A percentile compares a stretch with the other conserved stretches of the same genome.
phyloP scores from a whole-genome alignment of 352 stramenopile genomes.

The Phytophthora lateralis region DNA sequence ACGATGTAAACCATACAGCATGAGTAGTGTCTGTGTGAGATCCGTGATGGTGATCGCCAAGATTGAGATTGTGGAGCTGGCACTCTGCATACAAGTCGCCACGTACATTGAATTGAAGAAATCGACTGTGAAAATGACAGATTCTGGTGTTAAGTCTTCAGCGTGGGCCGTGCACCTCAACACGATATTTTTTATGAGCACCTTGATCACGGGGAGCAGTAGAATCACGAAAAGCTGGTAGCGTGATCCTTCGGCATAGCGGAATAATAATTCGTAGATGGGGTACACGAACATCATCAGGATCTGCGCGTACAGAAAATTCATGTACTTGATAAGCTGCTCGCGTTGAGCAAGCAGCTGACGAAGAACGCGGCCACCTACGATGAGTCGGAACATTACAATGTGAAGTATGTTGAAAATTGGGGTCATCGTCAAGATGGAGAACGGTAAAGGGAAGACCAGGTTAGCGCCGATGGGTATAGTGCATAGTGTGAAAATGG shows the following conservation, averaged over 20 bases:
- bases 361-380: constrained; percentile 6
- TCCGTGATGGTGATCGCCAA: constrained; percentile 17
- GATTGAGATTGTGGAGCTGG: constrained; percentile 13
- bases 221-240: constrained; percentile 27
- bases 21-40: constrained; percentile 15
- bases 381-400: constrained; percentile 15
- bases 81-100: constrained; percentile 31
- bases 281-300: constrained; percentile 31
- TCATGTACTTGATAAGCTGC: constrained; percentile 19
- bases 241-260: neutral
- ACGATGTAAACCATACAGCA: constrained; percentile 18
- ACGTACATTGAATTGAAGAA: constrained; percentile 38
- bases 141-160: constrained; percentile 27
- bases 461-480: constrained; percentile 11
- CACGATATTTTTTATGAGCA: constrained; percentile 32
- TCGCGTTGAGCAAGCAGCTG: constrained; percentile 1
- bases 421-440: constrained; percentile 16
- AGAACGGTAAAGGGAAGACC: constrained; percentile 20
- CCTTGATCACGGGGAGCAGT: constrained; percentile 40
- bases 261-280: constrained; percentile 23
- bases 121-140: constrained; percentile 32
- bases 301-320: constrained; percentile 14
- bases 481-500: neutral
- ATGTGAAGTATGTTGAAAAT: constrained; percentile 27
- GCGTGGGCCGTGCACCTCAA: constrained; percentile 11